phyloP scores from a whole-genome alignment of 306 rosid genomes.

The Sophora flavescens region DNA sequence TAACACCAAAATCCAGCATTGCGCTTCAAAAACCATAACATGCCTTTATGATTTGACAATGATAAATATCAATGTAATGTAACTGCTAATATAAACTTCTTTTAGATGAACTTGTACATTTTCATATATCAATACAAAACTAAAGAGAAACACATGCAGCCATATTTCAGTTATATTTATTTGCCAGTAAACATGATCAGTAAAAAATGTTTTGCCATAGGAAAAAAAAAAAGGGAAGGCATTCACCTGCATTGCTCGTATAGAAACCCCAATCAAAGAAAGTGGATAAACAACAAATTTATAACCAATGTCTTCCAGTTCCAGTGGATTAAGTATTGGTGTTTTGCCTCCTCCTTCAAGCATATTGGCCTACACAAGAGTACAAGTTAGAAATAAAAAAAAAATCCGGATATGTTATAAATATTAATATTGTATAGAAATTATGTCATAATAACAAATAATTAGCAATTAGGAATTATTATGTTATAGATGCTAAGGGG shows the following conservation, averaged over 20 bases:
- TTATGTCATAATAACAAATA: conserved; percentile 1
- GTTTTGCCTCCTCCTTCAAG: conserved; percentile 99
- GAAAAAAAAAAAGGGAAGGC: conserved; percentile 31
- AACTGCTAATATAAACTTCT: background rate
- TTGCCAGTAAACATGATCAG: background rate
- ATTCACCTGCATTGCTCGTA: conserved; percentile 89
- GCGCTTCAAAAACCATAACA: background rate
- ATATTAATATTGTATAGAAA: background rate
- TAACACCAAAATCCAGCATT: background rate
- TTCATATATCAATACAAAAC: background rate
- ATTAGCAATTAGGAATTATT: background rate
- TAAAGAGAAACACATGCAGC: background rate
- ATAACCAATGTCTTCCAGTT: conserved; percentile 83
- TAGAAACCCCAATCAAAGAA: conserved; percentile 88
- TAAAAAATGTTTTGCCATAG: background rate
- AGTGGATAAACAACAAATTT: conserved; percentile 90
- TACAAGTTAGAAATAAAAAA: conserved; percentile 36
- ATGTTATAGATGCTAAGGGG: background rate
- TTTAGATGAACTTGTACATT: background rate
- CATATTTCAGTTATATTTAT: background rate
- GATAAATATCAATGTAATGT: background rate
- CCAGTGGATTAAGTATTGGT: conserved; percentile 78
- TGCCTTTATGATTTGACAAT: background rate
- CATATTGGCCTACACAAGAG: conserved; percentile 81
- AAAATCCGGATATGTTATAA: background rate